phyloP scores from a whole-genome alignment of 345 rosid species.

The Salix koriyanagi region DNA sequence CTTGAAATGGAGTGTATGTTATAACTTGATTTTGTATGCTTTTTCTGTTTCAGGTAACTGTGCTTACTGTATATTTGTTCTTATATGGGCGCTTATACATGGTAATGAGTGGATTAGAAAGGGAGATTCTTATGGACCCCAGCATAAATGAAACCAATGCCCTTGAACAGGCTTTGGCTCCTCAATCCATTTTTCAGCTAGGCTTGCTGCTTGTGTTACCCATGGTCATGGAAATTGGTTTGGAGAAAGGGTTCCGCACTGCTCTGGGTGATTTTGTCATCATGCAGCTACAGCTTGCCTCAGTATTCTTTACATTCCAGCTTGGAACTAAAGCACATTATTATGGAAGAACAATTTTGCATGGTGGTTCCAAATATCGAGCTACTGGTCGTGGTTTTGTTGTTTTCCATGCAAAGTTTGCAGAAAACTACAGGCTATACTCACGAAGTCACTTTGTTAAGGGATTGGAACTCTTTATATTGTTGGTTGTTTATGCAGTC shows the following conservation, averaged over 20 bases:
- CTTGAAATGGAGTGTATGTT: neutral
- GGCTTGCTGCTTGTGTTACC: conserved; percentile 83
- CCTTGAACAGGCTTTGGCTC: conserved; percentile 81
- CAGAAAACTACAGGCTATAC: conserved; percentile 79
- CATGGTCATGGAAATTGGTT: conserved; percentile 93
- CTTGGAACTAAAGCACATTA: conserved; percentile 95
- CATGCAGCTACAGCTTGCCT: conserved; percentile 96
- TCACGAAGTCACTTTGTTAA: conserved; percentile 94
- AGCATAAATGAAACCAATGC: conserved; percentile 59
- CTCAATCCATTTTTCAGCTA: conserved; percentile 78
- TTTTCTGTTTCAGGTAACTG: conserved; percentile 60
- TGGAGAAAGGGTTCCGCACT: conserved; percentile 86
- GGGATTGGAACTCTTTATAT: conserved; percentile 70
- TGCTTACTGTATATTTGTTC: conserved; percentile 75
- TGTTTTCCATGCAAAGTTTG: conserved; percentile 87
- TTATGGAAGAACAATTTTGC: conserved; percentile 89
- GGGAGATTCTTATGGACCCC: conserved; percentile 52
- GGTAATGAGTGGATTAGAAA: conserved; percentile 87
- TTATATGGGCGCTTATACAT: conserved; percentile 89
- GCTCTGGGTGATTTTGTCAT: conserved; percentile 86
- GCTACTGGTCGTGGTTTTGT: conserved; percentile 92
- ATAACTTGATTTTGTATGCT: conserved; percentile 8
- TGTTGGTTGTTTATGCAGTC: conserved; percentile 65
- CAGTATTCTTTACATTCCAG: conserved; percentile 94
- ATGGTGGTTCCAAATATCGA: conserved; percentile 80